Percentiles rank a stretch among this genome's conserved stretches.
phyloP scores from a whole-genome alignment of 768 basidiomycete species.

The Podaxis rugospora region DNA sequence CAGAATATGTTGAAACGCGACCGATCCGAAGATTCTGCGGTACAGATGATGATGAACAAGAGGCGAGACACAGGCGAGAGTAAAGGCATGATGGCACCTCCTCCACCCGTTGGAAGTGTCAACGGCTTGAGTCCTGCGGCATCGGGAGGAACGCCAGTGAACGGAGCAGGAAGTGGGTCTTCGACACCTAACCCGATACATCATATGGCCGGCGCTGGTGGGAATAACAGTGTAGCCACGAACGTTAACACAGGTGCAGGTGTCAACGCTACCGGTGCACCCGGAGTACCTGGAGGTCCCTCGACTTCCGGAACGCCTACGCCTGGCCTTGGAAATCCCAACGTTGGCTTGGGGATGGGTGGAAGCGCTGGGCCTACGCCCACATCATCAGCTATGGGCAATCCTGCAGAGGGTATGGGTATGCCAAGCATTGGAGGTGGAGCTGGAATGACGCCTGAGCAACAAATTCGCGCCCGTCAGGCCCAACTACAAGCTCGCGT shows the following conservation, averaged over 20 bases:
- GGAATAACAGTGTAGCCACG: constrained; percentile 16
- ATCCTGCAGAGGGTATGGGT: constrained; percentile 17
- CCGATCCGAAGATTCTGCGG: constrained; percentile 45
- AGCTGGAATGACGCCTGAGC: constrained; percentile 17
- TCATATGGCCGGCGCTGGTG: constrained; percentile 4
- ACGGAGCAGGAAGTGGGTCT: constrained; percentile 7
- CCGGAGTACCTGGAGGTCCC: neutral
- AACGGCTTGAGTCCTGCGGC: constrained; percentile 22
- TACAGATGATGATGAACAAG: constrained; percentile 40
- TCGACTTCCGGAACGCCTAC: constrained; percentile 15
- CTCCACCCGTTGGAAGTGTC: constrained; percentile 19
- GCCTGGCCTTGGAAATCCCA: constrained; percentile 12
- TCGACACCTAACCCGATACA: constrained; percentile 19
- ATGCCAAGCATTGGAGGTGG: constrained; percentile 10
- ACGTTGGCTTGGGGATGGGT: constrained; percentile 7
- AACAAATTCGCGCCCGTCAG: constrained; percentile 27
- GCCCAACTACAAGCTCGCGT: constrained; percentile 26
- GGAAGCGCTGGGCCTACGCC: constrained; percentile 8
- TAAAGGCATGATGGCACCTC: constrained; percentile 45
- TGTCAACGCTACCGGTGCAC: neutral
- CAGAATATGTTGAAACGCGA: constrained; percentile 50
- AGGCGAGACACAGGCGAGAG: constrained; percentile 67
- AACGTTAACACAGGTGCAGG: neutral
- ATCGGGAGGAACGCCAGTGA: constrained; percentile 12
- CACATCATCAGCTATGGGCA: constrained; percentile 18